A percentile compares a stretch with the other conserved stretches of the same genome.
Conservation (phyloP, 2,329 filamentous ascomycete species). For the Colletotrichum scovillei region DNA sequence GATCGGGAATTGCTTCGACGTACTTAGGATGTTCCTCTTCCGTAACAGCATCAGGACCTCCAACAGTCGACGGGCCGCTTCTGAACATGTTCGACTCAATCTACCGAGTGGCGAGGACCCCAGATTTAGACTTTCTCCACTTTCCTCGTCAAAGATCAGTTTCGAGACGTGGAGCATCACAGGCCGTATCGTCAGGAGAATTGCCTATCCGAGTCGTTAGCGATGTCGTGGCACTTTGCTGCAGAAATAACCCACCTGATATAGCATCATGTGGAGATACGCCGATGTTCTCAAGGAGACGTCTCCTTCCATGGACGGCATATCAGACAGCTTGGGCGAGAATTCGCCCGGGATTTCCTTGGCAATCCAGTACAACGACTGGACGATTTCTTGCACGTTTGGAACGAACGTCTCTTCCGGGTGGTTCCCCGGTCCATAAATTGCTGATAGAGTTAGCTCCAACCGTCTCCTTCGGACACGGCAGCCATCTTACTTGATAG, state of each 20-base stretch:
- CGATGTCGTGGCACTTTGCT: neutral
- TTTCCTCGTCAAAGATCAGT: slow-evolving; percentile 22
- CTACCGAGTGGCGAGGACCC: slow-evolving; percentile 4
- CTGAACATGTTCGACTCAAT: slow-evolving; percentile 28
- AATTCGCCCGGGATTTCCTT: slow-evolving; percentile 37
- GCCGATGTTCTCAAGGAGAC: slow-evolving; percentile 45
- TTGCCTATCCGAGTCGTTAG: slow-evolving; percentile 35
- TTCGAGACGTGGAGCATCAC: slow-evolving; percentile 32
- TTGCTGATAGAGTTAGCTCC: slow-evolving; percentile 26
- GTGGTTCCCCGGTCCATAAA: slow-evolving; percentile 45
- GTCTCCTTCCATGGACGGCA: slow-evolving; percentile 31
- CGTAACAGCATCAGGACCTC: slow-evolving; percentile 38
- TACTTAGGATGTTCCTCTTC: slow-evolving; percentile 44
- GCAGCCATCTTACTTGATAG: slow-evolving; percentile 3
- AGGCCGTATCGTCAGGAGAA: slow-evolving; percentile 32
- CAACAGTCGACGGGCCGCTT: slow-evolving; percentile 25
- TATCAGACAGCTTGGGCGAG: slow-evolving; percentile 39
- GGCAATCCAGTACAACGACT: slow-evolving; percentile 37
- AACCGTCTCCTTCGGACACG: too few species aligned
- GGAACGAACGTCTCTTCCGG: slow-evolving; percentile 45
- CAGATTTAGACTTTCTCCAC: neutral
- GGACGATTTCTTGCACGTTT: slow-evolving; percentile 45
- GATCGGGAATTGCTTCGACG: neutral
- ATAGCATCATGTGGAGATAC: slow-evolving; percentile 46
- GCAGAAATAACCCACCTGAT: slow-evolving; percentile 40